A percentile compares a stretch with the other conserved stretches of the same genome.
Conservation (phyloP, 2,329 filamentous ascomycete genomes). For the Dissoconium aciculare region DNA sequence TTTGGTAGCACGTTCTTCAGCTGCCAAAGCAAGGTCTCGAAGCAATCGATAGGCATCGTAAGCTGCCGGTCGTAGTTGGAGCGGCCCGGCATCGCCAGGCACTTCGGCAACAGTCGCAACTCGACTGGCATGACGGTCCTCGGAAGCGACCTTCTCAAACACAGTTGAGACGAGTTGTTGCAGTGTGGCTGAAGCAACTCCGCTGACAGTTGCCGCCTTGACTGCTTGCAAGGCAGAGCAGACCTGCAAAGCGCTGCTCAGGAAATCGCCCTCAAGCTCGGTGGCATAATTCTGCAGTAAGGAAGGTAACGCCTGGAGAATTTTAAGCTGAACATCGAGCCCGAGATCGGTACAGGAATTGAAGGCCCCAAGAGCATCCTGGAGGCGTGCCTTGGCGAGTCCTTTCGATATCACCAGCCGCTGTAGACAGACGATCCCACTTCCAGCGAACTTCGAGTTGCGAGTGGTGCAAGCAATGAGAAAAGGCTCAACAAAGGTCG, state of each 20-base stretch:
- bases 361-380: conserved; percentile 76
- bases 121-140: conserved; percentile 47
- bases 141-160: conserved; percentile 75
- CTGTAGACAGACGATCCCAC: conserved; percentile 61
- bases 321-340: conserved; percentile 88
- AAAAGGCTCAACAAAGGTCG: conserved; percentile 83
- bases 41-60: conserved; percentile 80
- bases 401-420: conserved; percentile 70
- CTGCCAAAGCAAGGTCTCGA: conserved; percentile 75
- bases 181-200: conserved; percentile 88
- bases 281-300: conserved; percentile 78
- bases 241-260: conserved; percentile 73
- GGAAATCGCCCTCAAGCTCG: conserved; percentile 64
- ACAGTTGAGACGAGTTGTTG: conserved; percentile 86
- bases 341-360: conserved; percentile 60
- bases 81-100: conserved; percentile 46
- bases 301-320: conserved; percentile 79
- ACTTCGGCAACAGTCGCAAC: conserved; percentile 48
- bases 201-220: conserved; percentile 87
- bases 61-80: conserved; percentile 59
- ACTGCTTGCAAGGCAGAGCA: conserved; percentile 82
- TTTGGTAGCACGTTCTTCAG: conserved; percentile 67
- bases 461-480: conserved; percentile 81
- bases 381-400: conserved; percentile 62
- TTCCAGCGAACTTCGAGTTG: conserved; percentile 78